Evolutionary conservation across 371 early-diverging fungal species (phyloP).

Genomic region (Haplosporangium sp.): DNA sequence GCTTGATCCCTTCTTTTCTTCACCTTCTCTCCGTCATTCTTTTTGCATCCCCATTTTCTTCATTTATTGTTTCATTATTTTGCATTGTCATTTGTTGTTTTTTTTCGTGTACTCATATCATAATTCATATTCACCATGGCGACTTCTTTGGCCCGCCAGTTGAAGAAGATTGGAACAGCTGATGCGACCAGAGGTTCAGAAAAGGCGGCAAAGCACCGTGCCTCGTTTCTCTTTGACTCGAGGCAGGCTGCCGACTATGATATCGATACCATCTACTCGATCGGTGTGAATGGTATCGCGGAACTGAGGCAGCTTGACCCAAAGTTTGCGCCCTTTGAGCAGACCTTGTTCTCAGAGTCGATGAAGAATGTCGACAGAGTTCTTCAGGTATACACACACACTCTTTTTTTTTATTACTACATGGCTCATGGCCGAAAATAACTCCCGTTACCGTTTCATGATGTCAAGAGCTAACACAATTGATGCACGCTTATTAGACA

Average conservation of each 20-base stretch:
- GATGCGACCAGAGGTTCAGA: slow-evolving; percentile 66
- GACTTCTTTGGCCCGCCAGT: slow-evolving; percentile 76
- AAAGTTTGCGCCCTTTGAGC: slow-evolving; percentile 76
- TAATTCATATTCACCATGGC: slow-evolving; percentile 14
- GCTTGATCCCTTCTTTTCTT: background rate
- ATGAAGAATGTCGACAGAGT: slow-evolving; percentile 86
- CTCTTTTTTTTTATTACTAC: background rate
- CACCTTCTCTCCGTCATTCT: background rate
- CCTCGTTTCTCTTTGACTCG: slow-evolving; percentile 86
- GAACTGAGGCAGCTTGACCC: slow-evolving; percentile 77
- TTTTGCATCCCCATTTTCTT: slow-evolving; percentile 3
- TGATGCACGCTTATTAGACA: slow-evolving; percentile 59
- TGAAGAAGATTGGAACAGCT: slow-evolving; percentile 73
- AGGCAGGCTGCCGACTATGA: slow-evolving; percentile 92
- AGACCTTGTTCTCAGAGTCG: slow-evolving; percentile 83
- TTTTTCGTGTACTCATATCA: slow-evolving; percentile 1
- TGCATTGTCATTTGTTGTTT: slow-evolving; percentile 4
- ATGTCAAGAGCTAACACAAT: background rate
- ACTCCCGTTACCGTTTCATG: background rate
- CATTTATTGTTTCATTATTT: slow-evolving; percentile 3
- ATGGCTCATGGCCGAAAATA: background rate
- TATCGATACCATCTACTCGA: slow-evolving; percentile 85
- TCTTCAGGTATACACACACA: slow-evolving; percentile 58
- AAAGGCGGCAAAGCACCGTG: slow-evolving; percentile 62
- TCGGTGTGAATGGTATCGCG: slow-evolving; percentile 85